Percentiles rank a stretch among this genome's conserved stretches.
These are phyloP conservation scores for Histomonas meleagridis DNA, from an alignment of 208 protist species.

Conservation along the genomic window DNA sequence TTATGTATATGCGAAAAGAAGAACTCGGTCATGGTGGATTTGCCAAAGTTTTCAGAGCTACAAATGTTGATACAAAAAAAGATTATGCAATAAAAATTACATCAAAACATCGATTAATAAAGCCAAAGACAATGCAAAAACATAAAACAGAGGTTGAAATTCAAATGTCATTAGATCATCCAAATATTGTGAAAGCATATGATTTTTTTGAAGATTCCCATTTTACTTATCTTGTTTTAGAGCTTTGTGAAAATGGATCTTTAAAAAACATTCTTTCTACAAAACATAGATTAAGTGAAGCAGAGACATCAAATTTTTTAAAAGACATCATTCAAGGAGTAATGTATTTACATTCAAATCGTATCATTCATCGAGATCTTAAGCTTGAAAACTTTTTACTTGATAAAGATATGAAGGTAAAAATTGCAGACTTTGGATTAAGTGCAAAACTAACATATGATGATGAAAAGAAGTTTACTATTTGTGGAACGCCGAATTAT, in stretches of 20 bases:
- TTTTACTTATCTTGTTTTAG: constrained; percentile 83
- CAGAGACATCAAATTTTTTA: neutral
- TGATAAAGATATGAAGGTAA: constrained; percentile 64
- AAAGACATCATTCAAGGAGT: neutral
- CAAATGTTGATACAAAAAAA: neutral
- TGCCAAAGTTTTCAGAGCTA: neutral
- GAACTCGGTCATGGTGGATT: neutral
- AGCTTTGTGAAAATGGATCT: constrained; percentile 63
- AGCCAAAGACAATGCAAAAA: constrained; percentile 39
- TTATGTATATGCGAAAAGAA: neutral
- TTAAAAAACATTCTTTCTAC: neutral
- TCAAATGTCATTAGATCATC: constrained; percentile 74
- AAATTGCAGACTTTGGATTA: constrained; percentile 81
- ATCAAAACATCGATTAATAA: constrained; percentile 53
- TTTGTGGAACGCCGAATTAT: constrained; percentile 39
- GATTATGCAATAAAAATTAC: constrained; percentile 79
- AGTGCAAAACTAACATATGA: constrained; percentile 69
- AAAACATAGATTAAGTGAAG: neutral
- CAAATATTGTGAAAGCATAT: constrained; percentile 79
- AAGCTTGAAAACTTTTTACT: constrained; percentile 87
- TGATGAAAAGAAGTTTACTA: constrained; percentile 66
- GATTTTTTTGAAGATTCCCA: constrained; percentile 76
- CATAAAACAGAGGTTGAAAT: constrained; percentile 81
- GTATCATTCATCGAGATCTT: constrained; percentile 84
- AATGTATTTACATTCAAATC: neutral